Evolutionary conservation across 1,284 basidiomycete species (phyloP), one percentile per base, ranked within the genome.

Genomic region (Pseudozyma tsukubaensis): DNA sequence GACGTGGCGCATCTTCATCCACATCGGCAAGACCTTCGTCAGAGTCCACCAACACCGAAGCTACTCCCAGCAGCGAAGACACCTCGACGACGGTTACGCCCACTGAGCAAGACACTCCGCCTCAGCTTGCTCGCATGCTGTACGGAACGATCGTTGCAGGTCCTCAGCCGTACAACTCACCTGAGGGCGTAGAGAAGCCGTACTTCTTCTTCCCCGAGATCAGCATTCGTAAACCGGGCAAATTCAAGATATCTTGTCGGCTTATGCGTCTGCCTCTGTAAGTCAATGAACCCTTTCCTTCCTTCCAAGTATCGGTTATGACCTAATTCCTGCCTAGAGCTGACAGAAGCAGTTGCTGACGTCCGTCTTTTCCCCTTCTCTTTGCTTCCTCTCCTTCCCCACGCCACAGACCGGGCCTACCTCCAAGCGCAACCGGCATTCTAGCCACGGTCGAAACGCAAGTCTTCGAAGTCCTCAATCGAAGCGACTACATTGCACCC

Each of bases 121-220:
- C 59, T 1, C 48, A 49, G 18, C 49, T 69, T 0, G 63, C 51
- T 6, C 54, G 75, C 1, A 79, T 79, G 77, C 56, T 79, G n/a
- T 79, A 79, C 19, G 77, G 77, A 10, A 77, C 77, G 5, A 58
- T 77, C 19, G 64, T 67, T 1, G 72, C 75, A 0, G 73, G 61
- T 19, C 60, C 77, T 5, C 71, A 70, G 39, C 59, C 42, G 21
- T 59, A 63, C 29, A 21, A 43, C 0, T 39, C 64, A 35, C 71
- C 39, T 6, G 51, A 36, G 21, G 36, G 48, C 4, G 50, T 45
- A 18, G 47, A 61, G 9, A 63, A 60, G 35, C 45, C 60, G 1
- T 73, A 63, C 48, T 75, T 80, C 18, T 66, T 80, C 61, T 80
- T 80, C 39, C 73, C 78, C 48, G 78, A 80, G 49, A 69, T 80